A percentile compares a stretch with the other conserved stretches of the same genome.
These are phyloP conservation scores for Rhynchosporium secalis DNA, from an alignment of 2,329 filamentous ascomycete species.

Conservation along the genomic window DNA sequence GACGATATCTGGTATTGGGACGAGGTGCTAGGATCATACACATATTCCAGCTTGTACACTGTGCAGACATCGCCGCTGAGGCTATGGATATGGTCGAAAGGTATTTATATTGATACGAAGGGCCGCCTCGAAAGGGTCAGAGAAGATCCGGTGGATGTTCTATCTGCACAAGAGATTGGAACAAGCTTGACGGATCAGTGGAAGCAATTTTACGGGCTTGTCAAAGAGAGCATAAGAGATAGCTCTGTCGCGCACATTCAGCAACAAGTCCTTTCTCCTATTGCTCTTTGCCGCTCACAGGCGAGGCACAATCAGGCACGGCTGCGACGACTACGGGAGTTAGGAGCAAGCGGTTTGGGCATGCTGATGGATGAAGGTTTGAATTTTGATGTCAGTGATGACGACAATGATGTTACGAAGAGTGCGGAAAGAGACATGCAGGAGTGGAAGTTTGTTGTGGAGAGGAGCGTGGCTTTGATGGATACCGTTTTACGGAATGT, in stretches of 20 bases:
- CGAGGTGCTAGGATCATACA: conserved; percentile 75
- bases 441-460: conserved; percentile 73
- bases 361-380: conserved; percentile 85
- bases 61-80: conserved; percentile 80
- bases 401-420: conserved; percentile 50
- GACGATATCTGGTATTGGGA: conserved; percentile 97
- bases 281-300: conserved; percentile 73
- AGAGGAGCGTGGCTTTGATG: conserved; percentile 80
- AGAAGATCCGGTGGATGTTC: conserved; percentile 32
- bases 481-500: conserved; percentile 79
- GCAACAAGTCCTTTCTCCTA: conserved; percentile 71
- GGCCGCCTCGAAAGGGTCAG: conserved; percentile 35
- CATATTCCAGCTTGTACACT: conserved; percentile 78
- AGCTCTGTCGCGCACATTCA: conserved; percentile 71
- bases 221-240: conserved; percentile 73
- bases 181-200: conserved; percentile 53
- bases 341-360: conserved; percentile 83
- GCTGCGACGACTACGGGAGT: conserved; percentile 71
- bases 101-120: conserved; percentile 62
- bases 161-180: conserved; percentile 33
- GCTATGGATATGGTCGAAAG: conserved; percentile 69
- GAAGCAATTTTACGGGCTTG: conserved; percentile 76
- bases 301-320: conserved; percentile 71
- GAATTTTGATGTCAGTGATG: conserved; percentile 62
- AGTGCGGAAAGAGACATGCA: conserved; percentile 44